Percentiles rank a stretch among this genome's conserved stretches.
Conservation (phyloP, 352 stramenopile species). For the Phytophthora hybrid region DNA sequence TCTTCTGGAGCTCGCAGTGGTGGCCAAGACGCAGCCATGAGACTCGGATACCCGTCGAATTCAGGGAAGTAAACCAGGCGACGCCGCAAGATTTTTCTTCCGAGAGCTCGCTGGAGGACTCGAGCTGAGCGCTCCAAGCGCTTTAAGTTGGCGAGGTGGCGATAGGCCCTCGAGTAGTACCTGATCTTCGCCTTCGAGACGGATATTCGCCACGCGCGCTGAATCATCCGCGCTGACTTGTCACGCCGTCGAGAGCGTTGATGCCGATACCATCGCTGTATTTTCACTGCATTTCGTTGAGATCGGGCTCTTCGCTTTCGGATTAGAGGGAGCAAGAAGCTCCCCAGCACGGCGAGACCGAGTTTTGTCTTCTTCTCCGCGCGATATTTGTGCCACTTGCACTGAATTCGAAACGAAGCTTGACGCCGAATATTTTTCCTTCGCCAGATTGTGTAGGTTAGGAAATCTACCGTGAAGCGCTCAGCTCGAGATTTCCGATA, state of each 20-base stretch:
- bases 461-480: conserved; percentile 45
- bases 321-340: conserved; percentile 33
- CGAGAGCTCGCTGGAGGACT: conserved; percentile 58
- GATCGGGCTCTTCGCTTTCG: conserved; percentile 22
- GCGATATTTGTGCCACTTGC: conserved; percentile 34
- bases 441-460: conserved; percentile 26
- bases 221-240: conserved; percentile 37
- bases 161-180: conserved; percentile 38
- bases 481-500: conserved; percentile 33
- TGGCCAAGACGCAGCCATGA: conserved; percentile 31
- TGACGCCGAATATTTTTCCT: conserved; percentile 22
- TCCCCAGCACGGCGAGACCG: conserved; percentile 25
- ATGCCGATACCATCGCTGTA: conserved; percentile 49
- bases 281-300: conserved; percentile 4
- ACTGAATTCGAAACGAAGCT: conserved; percentile 52
- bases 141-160: conserved; percentile 39
- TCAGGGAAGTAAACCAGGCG: conserved; percentile 38
- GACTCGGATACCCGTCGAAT: conserved; percentile 40
- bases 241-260: conserved; percentile 7
- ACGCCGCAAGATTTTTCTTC: conserved; percentile 31
- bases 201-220: conserved; percentile 57
- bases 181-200: conserved; percentile 47
- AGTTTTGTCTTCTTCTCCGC: conserved; percentile 12
- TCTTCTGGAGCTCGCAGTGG: conserved; percentile 22
- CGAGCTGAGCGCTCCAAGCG: conserved; percentile 46